Conservation (phyloP, 805 yeast genomes). For the Candida qinlingensis region DNA sequence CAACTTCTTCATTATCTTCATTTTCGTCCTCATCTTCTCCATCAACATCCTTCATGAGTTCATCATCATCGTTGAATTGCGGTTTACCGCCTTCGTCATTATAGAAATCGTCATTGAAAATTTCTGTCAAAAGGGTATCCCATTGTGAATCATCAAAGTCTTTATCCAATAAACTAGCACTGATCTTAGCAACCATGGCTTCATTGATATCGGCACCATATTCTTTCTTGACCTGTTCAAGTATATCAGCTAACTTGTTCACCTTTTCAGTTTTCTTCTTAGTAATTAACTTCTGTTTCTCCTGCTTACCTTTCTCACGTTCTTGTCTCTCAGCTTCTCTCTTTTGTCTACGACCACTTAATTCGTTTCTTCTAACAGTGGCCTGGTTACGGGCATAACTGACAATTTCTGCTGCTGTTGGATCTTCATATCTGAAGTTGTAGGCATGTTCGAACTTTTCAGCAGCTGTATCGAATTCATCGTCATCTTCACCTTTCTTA, state of each 20-base stretch:
- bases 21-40: conserved; percentile 35
- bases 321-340: conserved; percentile 65
- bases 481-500: conserved; percentile 51
- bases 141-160: conserved; percentile 89
- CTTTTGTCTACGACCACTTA: conserved; percentile 71
- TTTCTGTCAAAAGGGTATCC: conserved; percentile 80
- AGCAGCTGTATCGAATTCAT: conserved; percentile 86
- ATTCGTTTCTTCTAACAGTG: conserved; percentile 76
- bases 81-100: conserved; percentile 52
- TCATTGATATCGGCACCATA: conserved; percentile 47
- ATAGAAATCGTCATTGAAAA: conserved; percentile 82
- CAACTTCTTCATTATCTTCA: conserved; percentile 22
- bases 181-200: conserved; percentile 57
- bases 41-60: conserved; percentile 39
- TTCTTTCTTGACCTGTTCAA: conserved; percentile 36
- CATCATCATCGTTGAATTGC: conserved; percentile 60
- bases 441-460: conserved; percentile 89
- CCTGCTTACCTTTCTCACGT: conserved; percentile 44
- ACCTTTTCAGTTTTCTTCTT: conserved; percentile 73
- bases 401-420: conserved; percentile 82
- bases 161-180: conserved; percentile 71
- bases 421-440: conserved; percentile 92
- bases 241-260: conserved; percentile 68
- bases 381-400: conserved; percentile 94
- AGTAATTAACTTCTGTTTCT: conserved; percentile 55